phyloP scores from a whole-genome alignment of 1,284 basidiomycete genomes.

The Tylopilus sp. region DNA sequence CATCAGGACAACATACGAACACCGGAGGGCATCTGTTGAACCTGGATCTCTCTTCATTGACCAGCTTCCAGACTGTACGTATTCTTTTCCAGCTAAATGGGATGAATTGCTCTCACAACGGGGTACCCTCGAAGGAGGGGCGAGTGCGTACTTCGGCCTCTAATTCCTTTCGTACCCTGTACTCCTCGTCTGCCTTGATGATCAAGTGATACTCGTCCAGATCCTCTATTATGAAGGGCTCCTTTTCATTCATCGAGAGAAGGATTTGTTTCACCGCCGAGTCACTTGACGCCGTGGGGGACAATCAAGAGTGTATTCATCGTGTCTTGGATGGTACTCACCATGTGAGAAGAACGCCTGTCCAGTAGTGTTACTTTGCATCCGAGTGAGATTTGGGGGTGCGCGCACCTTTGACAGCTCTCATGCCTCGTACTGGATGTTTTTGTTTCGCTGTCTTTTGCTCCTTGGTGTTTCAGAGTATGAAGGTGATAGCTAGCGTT shows the following conservation, averaged over 20 bases:
- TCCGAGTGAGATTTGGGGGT: background rate
- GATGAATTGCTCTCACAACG: background rate
- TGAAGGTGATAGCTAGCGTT: slow-evolving; percentile 2
- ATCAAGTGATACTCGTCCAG: slow-evolving; percentile 82
- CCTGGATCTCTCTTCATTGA: slow-evolving; percentile 10
- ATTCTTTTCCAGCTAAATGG: slow-evolving; percentile 37
- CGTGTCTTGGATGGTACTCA: slow-evolving; percentile 40
- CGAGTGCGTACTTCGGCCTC: slow-evolving; percentile 61
- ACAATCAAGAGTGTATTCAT: background rate
- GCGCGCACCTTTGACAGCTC: slow-evolving; percentile 59
- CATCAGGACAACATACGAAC: background rate
- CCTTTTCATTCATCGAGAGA: slow-evolving; percentile 75
- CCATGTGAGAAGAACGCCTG: slow-evolving; percentile 77
- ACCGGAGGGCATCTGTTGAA: background rate
- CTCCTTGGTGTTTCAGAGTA: background rate
- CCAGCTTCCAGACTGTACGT: slow-evolving; percentile 39
- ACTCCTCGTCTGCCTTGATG: slow-evolving; percentile 78
- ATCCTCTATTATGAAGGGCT: slow-evolving; percentile 82
- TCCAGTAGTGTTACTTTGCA: slow-evolving; percentile 4
- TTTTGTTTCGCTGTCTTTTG: background rate
- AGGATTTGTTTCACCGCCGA: slow-evolving; percentile 89
- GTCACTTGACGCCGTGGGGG: slow-evolving; percentile 50
- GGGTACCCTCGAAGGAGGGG: background rate
- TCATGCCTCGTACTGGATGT: too few species aligned
- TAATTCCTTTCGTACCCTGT: slow-evolving; percentile 64